phyloP scores from a whole-genome alignment of 2,329 filamentous ascomycete genomes.

The Ophiostoma piceae region DNA sequence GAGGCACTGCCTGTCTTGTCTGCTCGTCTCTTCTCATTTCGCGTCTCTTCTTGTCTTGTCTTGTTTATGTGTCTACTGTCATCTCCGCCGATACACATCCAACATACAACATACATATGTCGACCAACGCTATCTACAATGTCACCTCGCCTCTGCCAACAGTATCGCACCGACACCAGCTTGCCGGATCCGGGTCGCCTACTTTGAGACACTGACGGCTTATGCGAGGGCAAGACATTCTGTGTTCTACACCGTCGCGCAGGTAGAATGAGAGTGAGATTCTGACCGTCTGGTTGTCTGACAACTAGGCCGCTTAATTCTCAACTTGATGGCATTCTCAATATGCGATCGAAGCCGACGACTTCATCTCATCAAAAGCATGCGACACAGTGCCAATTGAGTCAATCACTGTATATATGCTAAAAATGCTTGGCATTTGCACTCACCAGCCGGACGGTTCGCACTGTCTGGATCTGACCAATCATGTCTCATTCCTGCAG shows the following conservation, averaged over 20 bases:
- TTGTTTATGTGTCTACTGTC: no score
- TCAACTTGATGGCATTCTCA: not conserved
- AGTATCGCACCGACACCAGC: not conserved
- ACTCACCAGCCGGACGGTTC: constrained; percentile 10
- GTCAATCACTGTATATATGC: not conserved
- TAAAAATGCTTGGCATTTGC: not conserved
- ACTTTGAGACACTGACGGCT: not conserved
- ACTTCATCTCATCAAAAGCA: not conserved
- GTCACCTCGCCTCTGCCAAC: not conserved
- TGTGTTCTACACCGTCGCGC: not conserved
- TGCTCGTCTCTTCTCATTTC: not conserved
- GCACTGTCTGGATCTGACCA: constrained; percentile 17
- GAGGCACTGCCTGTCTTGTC: not conserved
- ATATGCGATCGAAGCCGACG: not conserved
- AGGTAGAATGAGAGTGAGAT: not conserved
- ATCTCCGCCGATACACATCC: not conserved
- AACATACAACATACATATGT: not conserved
- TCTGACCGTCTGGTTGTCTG: not conserved
- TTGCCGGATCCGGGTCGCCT: constrained; percentile 10
- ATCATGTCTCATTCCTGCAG: constrained; percentile 20
- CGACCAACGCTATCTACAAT: not conserved
- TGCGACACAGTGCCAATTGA: not conserved
- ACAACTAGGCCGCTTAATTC: not conserved
- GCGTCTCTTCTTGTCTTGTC: not conserved
- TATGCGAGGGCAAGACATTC: constrained; percentile 11